Evolutionary conservation across 2,329 filamentous ascomycete species (phyloP).

Genomic region (Ophiostoma perfectum): DNA sequence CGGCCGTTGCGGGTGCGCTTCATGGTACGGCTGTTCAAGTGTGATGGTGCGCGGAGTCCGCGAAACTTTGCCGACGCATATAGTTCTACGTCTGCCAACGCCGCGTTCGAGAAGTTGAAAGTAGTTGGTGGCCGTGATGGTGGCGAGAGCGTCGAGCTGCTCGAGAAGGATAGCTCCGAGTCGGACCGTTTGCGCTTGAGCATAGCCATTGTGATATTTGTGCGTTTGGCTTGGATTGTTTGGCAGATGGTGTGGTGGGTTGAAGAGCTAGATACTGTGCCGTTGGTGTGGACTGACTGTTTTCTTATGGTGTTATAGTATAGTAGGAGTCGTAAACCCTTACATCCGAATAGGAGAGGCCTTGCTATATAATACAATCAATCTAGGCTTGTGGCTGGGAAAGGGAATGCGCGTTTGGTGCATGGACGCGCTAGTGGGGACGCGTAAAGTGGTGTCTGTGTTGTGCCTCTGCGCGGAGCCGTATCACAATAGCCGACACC

Average conservation of each 20-base stretch:
- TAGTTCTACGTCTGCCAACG: slow-evolving; percentile 30
- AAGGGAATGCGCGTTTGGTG: background rate
- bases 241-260: background rate
- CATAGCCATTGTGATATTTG: slow-evolving; percentile 37
- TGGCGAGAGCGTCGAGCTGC: slow-evolving; percentile 40
- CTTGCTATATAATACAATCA: background rate
- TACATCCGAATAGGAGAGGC: background rate
- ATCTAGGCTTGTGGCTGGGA: background rate
- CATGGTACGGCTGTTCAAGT: slow-evolving; percentile 44
- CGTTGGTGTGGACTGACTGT: background rate
- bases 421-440: slow-evolving; percentile 3
- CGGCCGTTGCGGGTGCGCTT: slow-evolving; percentile 57
- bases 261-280: background rate
- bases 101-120: slow-evolving; percentile 32
- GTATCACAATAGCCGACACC: background rate
- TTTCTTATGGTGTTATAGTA: background rate
- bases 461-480: background rate
- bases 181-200: slow-evolving; percentile 61
- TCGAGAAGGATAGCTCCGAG: slow-evolving; percentile 49
- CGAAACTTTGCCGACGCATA: slow-evolving; percentile 31
- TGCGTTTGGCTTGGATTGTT: background rate
- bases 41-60: slow-evolving; percentile 38
- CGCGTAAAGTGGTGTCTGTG: slow-evolving; percentile 13
- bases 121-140: slow-evolving; percentile 32
- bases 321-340: background rate